These are phyloP conservation scores for Pythium coloratum DNA, from an alignment of 352 stramenopile genomes.

Conservation along the genomic window DNA sequence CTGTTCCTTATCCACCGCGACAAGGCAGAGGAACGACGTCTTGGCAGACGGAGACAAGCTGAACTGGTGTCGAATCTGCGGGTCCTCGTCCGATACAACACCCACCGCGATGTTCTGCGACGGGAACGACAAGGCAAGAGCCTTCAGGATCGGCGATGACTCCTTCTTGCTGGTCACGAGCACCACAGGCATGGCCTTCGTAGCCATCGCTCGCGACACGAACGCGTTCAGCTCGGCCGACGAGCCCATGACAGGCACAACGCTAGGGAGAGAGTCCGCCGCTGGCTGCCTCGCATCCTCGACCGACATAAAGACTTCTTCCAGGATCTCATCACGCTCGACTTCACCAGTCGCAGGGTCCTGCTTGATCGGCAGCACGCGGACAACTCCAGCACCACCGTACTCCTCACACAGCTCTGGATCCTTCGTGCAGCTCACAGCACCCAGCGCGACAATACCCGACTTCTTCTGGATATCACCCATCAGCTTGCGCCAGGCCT, in stretches of 20 bases:
- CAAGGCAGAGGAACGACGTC: conserved; percentile 45
- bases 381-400: conserved; percentile 44
- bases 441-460: conserved; percentile 55
- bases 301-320: conserved; percentile 43
- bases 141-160: conserved; percentile 57
- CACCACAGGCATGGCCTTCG: conserved; percentile 53
- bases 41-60: conserved; percentile 37
- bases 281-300: conserved; percentile 47
- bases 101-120: conserved; percentile 52
- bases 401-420: conserved; percentile 46
- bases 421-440: conserved; percentile 55
- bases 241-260: conserved; percentile 44
- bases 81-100: conserved; percentile 52
- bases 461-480: conserved; percentile 55
- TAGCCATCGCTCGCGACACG: conserved; percentile 36
- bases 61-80: conserved; percentile 68
- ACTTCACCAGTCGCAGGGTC: conserved; percentile 20
- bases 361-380: conserved; percentile 46
- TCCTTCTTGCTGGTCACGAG: conserved; percentile 59
- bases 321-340: conserved; percentile 39
- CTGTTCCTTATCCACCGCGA: conserved; percentile 36
- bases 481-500: conserved; percentile 50
- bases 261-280: conserved; percentile 51
- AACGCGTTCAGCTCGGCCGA: conserved; percentile 60
- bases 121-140: conserved; percentile 59